Conservation (phyloP, 306 rosid genomes). For the Trichosanthes cucumerina region DNA sequence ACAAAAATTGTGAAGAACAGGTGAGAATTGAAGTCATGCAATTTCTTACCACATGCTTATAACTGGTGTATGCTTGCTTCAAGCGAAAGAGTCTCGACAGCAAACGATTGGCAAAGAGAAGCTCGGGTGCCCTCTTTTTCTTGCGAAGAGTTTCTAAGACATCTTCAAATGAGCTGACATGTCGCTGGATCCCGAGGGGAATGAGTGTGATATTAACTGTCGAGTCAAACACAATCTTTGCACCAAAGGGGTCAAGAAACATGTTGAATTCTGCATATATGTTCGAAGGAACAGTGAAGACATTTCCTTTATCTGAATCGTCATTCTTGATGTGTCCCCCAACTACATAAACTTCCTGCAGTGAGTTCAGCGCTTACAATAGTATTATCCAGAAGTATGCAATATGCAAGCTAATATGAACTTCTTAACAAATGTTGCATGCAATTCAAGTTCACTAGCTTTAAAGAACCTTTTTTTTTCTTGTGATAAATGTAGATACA, state of each 20-base stretch:
- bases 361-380: slow-evolving; percentile 1
- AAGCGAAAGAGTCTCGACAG: slow-evolving; percentile 37
- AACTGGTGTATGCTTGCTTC: slow-evolving; percentile 39
- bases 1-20: neutral
- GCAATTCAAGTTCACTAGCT: neutral
- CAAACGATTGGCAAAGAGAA: slow-evolving; percentile 33
- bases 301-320: slow-evolving; percentile 48
- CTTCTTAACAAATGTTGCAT: neutral
- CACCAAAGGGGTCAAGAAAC: slow-evolving; percentile 81
- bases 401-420: neutral
- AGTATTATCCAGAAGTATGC: neutral
- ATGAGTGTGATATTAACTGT: slow-evolving; percentile 48
- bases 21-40: neutral
- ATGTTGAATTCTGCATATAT: slow-evolving; percentile 76
- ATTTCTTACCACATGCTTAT: slow-evolving; percentile 65
- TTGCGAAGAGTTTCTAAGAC: slow-evolving; percentile 15
- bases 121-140: slow-evolving; percentile 46
- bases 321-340: slow-evolving; percentile 64
- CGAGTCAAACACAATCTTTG: slow-evolving; percentile 55
- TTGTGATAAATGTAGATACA: neutral
- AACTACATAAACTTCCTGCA: slow-evolving; percentile 63
- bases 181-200: slow-evolving; percentile 55
- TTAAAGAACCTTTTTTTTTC: neutral
- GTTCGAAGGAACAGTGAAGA: slow-evolving; percentile 63
- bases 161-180: slow-evolving; percentile 36